Conservation (phyloP, 176 grass and related monocot genomes). For the Oryza longistaminata region DNA sequence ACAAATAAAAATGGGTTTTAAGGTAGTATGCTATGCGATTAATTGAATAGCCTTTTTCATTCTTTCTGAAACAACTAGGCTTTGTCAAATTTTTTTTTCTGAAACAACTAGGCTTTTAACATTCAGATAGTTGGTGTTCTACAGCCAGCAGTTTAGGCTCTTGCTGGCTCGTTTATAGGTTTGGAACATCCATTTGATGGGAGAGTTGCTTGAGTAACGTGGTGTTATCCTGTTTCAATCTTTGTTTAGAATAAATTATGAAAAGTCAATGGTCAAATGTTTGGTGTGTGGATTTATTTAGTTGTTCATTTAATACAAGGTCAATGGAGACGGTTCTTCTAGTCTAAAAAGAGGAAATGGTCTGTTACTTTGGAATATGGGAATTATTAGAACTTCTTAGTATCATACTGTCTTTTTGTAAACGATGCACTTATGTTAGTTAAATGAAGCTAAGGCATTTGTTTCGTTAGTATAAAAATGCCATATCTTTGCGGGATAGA, state of each 20-base stretch:
- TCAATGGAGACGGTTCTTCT: constrained; percentile 4
- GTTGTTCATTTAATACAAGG: constrained; percentile 15
- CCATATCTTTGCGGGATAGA: not conserved
- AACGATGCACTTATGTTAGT: not conserved
- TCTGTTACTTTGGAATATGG: constrained; percentile 8
- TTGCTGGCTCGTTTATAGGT: constrained; percentile 3
- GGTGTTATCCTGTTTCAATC: not conserved
- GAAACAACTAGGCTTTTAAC: not conserved
- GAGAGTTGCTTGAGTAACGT: constrained; percentile 3
- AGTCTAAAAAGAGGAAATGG: not conserved
- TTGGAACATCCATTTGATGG: not conserved
- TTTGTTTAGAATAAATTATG: not conserved
- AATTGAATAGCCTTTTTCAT: not conserved
- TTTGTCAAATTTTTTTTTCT: too few relatives aligned
- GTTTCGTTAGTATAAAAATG: not conserved
- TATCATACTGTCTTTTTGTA: not conserved
- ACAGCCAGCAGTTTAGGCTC: not conserved
- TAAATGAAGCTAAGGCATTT: not conserved
- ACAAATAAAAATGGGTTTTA: not conserved
- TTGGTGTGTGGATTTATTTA: constrained; percentile 24
- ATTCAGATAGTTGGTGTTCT: not conserved
- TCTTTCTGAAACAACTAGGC: not conserved
- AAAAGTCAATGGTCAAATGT: not conserved
- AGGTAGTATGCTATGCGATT: too few relatives aligned
- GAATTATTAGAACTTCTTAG: constrained; percentile 1